These are phyloP conservation scores for Nakazawaea wyomingensis DNA, from an alignment of 805 yeast genomes.

Conservation along the genomic window DNA sequence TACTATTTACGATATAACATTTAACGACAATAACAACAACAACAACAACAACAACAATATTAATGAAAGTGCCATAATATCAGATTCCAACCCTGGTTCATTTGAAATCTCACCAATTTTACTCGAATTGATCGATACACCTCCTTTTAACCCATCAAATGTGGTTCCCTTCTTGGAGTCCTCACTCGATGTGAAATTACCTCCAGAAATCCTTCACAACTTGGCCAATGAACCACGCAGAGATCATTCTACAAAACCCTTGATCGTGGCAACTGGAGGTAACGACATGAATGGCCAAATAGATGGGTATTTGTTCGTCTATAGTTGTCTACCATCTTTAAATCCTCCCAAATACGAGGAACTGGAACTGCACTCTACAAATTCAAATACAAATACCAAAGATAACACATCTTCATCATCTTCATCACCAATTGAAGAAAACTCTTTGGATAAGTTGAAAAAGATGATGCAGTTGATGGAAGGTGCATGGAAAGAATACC, in stretches of 20 bases:
- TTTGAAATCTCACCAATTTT: slow-evolving; percentile 46
- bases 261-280: slow-evolving; percentile 74
- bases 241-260: slow-evolving; percentile 60
- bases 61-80: neutral
- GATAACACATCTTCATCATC: neutral
- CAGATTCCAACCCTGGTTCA: neutral
- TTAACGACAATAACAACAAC: slow-evolving; percentile 1
- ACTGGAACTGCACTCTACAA: too few species aligned
- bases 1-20: neutral
- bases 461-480: slow-evolving; percentile 50
- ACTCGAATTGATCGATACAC: slow-evolving; percentile 70
- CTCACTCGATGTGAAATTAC: slow-evolving; percentile 57
- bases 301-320: slow-evolving; percentile 69
- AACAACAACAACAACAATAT: neutral
- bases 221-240: slow-evolving; percentile 58
- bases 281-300: slow-evolving; percentile 69
- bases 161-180: slow-evolving; percentile 75
- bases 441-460: slow-evolving; percentile 33
- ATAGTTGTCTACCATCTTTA: slow-evolving; percentile 60
- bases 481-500: slow-evolving; percentile 72
- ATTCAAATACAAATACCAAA: too few species aligned
- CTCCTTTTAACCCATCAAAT: slow-evolving; percentile 60
- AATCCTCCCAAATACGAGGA: slow-evolving; percentile 56
- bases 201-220: slow-evolving; percentile 52
- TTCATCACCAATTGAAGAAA: too few species aligned